Base-by-base conservation (phyloP, 2,329 filamentous ascomycete genomes). In the Trichoderma endophyticum region DNA sequence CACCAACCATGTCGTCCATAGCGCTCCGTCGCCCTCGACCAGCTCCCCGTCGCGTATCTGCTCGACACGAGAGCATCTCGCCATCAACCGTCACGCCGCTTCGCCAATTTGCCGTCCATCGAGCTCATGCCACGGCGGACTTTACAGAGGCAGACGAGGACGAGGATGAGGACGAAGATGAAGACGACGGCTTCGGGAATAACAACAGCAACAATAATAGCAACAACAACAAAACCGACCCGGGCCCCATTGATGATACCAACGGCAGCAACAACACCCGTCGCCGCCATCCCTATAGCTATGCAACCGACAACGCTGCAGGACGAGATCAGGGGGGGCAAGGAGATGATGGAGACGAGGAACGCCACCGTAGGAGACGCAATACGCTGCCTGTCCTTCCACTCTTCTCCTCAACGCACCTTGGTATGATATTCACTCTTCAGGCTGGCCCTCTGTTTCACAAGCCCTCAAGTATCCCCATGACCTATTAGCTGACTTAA, bases 331-430 rank as follows among this genome's bases (percentile, higher is more conserved):
- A 60, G 11, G 57, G 56, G 39, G 57, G 57, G 6, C 36, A 51
- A 9, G 57, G 84, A 14, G 83, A 81, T 8, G 77, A 77, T 39
- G 86, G 88, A 75, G 81, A 80, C n/a, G 79, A 82, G 14, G 78
- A 79, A 32, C 76, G 75, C 30, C 74, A 73, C 43, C 68, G 59
- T 24, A 62, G 72, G 48, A 73, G 73, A 69, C 78, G 75, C 30
- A 75, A 77, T 51, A 75, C 73, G 70, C 79, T 80, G 75, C 83
- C 83, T 28, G 78, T 88, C 59, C 84, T 97, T 73, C 94, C 94
- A 62, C 90, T 97, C 71, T 97, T 97, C 81, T 94, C 93, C 61
- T 88, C 92, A 26, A 88, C 89, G 71, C 91, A 95, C 81, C 86
- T 97, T 75, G 92, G 92, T 94, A 85, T 71, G 72, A 64, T 34